Conservation (phyloP, 1,139 yeast species). For the Arxiozyma slooffiae region DNA sequence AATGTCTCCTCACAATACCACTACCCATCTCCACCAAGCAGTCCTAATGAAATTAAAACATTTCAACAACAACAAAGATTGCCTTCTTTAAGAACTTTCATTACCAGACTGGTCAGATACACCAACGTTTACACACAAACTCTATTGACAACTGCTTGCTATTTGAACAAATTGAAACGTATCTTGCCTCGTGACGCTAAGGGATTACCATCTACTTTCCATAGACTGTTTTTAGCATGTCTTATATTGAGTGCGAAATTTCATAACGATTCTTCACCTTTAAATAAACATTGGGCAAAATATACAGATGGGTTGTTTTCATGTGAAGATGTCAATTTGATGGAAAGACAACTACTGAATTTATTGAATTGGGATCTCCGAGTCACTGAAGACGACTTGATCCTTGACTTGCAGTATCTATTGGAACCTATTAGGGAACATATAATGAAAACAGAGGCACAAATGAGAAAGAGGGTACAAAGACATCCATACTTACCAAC, state of each 20-base stretch:
- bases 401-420: constrained; percentile 40
- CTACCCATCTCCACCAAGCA: constrained; percentile 15
- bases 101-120: constrained; percentile 57
- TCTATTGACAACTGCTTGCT: constrained; percentile 60
- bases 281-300: constrained; percentile 67
- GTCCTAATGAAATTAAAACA: constrained; percentile 6
- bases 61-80: constrained; percentile 18
- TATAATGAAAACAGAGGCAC: constrained; percentile 33
- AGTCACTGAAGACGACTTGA: constrained; percentile 47
- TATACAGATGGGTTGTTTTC: constrained; percentile 66
- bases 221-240: constrained; percentile 65
- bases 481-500: background rate
- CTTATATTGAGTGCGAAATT: constrained; percentile 61
- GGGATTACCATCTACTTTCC: constrained; percentile 69
- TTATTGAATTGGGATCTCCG: constrained; percentile 62
- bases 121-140: constrained; percentile 73
- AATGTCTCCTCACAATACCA: background rate
- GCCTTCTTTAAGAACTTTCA: constrained; percentile 68
- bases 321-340: constrained; percentile 59
- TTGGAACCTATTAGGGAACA: constrained; percentile 56
- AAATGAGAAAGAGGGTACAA: constrained; percentile 13
- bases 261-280: constrained; percentile 70
- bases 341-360: constrained; percentile 68
- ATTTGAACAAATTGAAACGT: constrained; percentile 49
- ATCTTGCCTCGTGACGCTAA: constrained; percentile 61